These are phyloP conservation scores for Medicago ruthenica DNA, from an alignment of 306 rosid genomes.

Conservation along the genomic window DNA sequence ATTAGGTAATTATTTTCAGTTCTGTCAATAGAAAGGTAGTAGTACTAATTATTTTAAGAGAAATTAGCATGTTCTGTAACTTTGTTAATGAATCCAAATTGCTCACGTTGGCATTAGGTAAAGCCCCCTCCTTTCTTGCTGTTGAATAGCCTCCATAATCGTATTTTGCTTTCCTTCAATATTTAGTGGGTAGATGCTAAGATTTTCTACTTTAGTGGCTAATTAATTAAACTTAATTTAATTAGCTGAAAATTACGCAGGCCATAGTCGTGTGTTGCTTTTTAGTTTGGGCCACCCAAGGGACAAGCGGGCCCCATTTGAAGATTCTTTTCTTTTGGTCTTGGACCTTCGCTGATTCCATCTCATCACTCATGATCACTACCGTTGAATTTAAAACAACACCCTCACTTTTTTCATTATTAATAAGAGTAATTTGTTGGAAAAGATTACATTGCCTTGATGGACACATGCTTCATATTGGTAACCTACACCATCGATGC, in stretches of 20 bases:
- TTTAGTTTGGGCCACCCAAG: constrained; percentile 48
- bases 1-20: too few species aligned
- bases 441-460: constrained; percentile 5
- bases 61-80: not conserved
- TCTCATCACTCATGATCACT: constrained; percentile 39
- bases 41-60: too few species aligned
- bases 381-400: constrained; percentile 44
- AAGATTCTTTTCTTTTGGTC: constrained; percentile 49
- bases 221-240: constrained; percentile 5
- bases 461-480: constrained; percentile 10
- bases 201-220: constrained; percentile 41
- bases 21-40: too few species aligned
- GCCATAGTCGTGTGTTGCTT: constrained; percentile 41
- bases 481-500: constrained; percentile 39
- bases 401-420: not conserved
- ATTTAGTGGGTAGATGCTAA: constrained; percentile 37
- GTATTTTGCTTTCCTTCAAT: constrained; percentile 12
- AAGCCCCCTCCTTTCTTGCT: constrained; percentile 32
- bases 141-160: constrained; percentile 18
- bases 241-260: constrained; percentile 36
- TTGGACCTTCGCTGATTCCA: constrained; percentile 47
- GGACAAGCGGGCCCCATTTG: constrained; percentile 44
- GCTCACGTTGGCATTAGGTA: constrained; percentile 52
- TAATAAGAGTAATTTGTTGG: constrained; percentile 26
- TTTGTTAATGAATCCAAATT: constrained; percentile 23